Conservation (phyloP, 2,329 filamentous ascomycete species). For the Didymella exigua region DNA sequence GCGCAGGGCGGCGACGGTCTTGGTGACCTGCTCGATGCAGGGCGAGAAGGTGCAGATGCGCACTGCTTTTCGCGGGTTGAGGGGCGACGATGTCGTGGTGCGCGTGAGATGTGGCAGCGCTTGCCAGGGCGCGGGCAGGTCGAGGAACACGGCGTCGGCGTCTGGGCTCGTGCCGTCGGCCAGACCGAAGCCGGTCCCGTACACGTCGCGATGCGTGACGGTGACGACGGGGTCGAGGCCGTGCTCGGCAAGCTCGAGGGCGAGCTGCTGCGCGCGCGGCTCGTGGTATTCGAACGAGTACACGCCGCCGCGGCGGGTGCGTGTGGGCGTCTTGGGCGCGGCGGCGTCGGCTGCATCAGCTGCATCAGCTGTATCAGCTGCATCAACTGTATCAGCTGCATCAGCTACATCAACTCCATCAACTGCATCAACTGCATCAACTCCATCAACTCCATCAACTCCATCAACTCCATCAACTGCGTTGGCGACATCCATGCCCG, state of each 20-base stretch:
- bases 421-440: too few relatives aligned
- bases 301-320: constrained; percentile 64
- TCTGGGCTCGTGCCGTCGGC: constrained; percentile 30
- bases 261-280: constrained; percentile 71
- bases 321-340: constrained; percentile 34
- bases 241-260: constrained; percentile 72
- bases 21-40: constrained; percentile 93
- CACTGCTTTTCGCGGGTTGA: constrained; percentile 74
- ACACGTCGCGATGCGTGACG: constrained; percentile 80
- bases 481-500: constrained; percentile 40
- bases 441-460: too few relatives aligned
- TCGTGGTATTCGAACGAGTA: constrained; percentile 85
- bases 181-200: constrained; percentile 73
- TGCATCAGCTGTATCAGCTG: too few relatives aligned
- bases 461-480: too few relatives aligned
- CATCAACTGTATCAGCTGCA: too few relatives aligned
- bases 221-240: constrained; percentile 69
- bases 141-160: constrained; percentile 76
- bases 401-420: too few relatives aligned
- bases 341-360: constrained; percentile 40
- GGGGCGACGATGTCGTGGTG: constrained; percentile 53
- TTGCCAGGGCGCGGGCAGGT: constrained; percentile 81
- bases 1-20: constrained; percentile 80
- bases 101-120: constrained; percentile 77
- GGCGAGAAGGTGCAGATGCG: constrained; percentile 94